Conservation (phyloP, 1,139 yeast genomes). For the Blastobotrys indianensis region DNA sequence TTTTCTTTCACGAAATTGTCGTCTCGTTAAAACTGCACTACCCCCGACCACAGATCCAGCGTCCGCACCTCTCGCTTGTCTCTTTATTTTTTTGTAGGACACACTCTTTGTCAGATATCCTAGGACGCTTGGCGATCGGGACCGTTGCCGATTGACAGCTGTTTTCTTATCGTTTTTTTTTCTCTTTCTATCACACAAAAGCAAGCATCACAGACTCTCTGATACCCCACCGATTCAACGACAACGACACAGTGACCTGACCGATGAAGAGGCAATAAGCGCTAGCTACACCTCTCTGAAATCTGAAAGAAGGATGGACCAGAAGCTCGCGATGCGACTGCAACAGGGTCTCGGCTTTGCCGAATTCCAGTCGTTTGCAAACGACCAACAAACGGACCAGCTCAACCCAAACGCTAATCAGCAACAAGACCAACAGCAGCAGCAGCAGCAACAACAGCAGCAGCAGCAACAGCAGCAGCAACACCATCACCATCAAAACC, state of each 20-base stretch:
- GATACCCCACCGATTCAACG: neutral
- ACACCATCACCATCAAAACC: neutral
- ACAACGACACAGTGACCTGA: neutral
- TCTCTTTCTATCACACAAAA: neutral
- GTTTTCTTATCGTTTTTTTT: neutral
- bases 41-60: no score
- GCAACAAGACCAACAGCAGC: neutral
- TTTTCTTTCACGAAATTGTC: no score
- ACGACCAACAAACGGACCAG: neutral
- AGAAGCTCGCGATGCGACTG: constrained; percentile 12
- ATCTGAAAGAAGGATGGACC: constrained; percentile 10
- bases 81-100: no score
- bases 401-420: neutral
- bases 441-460: neutral
- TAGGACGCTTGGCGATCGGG: no score
- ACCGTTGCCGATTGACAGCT: no score
- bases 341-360: constrained; percentile 14
- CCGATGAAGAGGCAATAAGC: neutral
- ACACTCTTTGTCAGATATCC: no score
- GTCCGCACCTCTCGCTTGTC: no score
- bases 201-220: neutral
- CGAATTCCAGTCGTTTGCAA: constrained; percentile 7
- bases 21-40: no score
- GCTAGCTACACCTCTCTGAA: neutral
- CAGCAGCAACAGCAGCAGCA: neutral